phyloP scores from a whole-genome alignment of 2,329 filamentous ascomycete genomes.

The Fusarium sp. region DNA sequence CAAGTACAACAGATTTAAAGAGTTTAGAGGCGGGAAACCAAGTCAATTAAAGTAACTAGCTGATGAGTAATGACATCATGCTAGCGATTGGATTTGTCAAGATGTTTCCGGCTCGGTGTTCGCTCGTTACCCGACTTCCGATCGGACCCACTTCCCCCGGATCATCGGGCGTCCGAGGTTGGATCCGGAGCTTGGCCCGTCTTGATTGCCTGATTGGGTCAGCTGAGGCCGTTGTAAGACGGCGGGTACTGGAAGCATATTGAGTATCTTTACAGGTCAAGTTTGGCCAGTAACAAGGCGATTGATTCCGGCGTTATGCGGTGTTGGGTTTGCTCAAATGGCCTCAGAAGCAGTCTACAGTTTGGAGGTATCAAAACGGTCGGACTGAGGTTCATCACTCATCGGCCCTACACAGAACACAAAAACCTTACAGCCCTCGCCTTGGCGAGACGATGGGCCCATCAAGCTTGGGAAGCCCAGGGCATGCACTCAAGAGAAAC shows the following conservation, averaged over 20 bases:
- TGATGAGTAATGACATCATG: neutral
- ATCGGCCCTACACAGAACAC: too few species aligned
- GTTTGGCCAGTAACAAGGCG: neutral
- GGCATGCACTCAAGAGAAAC: too few species aligned
- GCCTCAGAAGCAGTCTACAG: too few species aligned
- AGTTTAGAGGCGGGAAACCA: neutral
- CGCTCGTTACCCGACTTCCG: conserved; percentile 4
- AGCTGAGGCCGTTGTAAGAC: neutral
- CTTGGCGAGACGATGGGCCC: too few species aligned
- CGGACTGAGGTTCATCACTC: too few species aligned
- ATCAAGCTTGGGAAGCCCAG: too few species aligned
- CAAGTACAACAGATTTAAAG: neutral
- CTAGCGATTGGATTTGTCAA: neutral
- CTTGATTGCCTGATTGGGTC: neutral
- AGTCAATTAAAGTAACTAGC: conserved; percentile 1
- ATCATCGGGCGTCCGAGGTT: conserved; percentile 13
- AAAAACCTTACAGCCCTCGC: too few species aligned
- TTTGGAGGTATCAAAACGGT: too few species aligned
- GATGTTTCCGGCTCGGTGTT: neutral
- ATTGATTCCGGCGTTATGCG: neutral
- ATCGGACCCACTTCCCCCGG: conserved; percentile 22
- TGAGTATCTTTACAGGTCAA: neutral
- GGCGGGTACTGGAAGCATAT: neutral
- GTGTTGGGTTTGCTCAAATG: neutral
- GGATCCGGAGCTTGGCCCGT: neutral